Base-by-base conservation (phyloP, 805 yeast genomes). In the Spathaspora passalidarum region DNA sequence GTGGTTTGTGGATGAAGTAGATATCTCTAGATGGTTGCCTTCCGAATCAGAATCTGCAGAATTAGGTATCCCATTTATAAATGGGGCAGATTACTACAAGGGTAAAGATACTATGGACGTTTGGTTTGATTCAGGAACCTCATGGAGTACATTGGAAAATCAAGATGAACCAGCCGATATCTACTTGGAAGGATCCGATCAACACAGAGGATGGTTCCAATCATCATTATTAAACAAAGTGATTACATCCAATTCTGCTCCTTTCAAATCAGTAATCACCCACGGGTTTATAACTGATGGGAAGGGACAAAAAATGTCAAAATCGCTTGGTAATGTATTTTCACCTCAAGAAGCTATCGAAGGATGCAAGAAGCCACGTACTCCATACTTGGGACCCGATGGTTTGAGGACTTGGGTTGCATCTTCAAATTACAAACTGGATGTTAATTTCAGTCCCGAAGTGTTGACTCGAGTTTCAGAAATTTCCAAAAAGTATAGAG, bases 191-290 rank as follows among this genome's bases (percentile, higher is more conserved):
- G 99, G 99, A 2, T 81, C 91, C n/a, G 99, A 94, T 60, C 99
- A 94, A 64, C 99, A 94, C 60, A 79, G 99, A 49, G 99, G 99
- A 1, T 94, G 99, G 99, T 94, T 94, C 62, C 99, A 94, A 68
- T 88, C 96, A 25, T 89, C 97, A 1, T 67, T 94, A 21, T 69
- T 94, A 47, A 90, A 95, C 19, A 86, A 82, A 57, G 77, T 89
- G 18, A 69, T 72, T n/a, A 66, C 70, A 1, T 66, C 73, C 1
- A 75, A 75, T 2, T 57, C 56, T 3, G 67, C 69, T 1, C 98
- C 99, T 0, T 94, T 79, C 64, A 77, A 76, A 49, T 73, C 76
- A 19, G 78, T 94, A 32, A 76, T 94, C 21, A 94, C 99, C 0
- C 99, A 94, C 63, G 99, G 99, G 0, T 94, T 94, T 60, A 85